These are phyloP conservation scores for Kokia cookei DNA, from an alignment of 441 rosid genomes.

Conservation along the genomic window DNA sequence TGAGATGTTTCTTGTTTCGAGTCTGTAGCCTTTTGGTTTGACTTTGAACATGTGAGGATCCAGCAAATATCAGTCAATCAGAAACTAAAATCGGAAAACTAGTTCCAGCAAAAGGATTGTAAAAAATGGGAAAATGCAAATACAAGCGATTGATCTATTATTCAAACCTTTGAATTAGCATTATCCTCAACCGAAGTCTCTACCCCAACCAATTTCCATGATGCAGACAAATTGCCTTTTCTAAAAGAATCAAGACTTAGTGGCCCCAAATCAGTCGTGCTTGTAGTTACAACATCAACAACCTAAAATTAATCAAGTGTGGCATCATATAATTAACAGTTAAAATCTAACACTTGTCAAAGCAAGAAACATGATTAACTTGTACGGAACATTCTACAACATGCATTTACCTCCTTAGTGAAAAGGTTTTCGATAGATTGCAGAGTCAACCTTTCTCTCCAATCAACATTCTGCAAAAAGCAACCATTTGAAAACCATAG, in stretches of 20 bases:
- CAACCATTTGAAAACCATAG: slow-evolving; percentile 12
- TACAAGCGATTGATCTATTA: not conserved
- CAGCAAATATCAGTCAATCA: slow-evolving; percentile 2
- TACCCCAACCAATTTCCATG: slow-evolving; percentile 53
- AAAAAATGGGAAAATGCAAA: not conserved
- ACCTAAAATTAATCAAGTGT: slow-evolving; percentile 37
- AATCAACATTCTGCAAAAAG: slow-evolving; percentile 58
- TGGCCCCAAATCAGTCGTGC: slow-evolving; percentile 87
- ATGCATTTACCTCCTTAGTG: slow-evolving; percentile 69
- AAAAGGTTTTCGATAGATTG: slow-evolving; percentile 59
- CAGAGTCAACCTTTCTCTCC: slow-evolving; percentile 83
- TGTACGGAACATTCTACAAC: not conserved
- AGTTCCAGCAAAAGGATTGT: not conserved
- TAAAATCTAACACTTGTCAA: not conserved
- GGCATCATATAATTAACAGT: not conserved
- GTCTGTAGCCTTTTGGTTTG: slow-evolving; percentile 28
- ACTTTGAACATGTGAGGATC: slow-evolving; percentile 20
- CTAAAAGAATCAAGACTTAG: slow-evolving; percentile 76
- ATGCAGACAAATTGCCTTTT: slow-evolving; percentile 67
- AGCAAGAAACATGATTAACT: not conserved
- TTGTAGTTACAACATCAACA: slow-evolving; percentile 55
- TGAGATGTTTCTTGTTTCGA: slow-evolving; percentile 29
- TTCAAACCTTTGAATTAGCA: slow-evolving; percentile 48
- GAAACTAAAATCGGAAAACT: slow-evolving; percentile 3
- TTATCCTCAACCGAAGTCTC: slow-evolving; percentile 28